Base-by-base conservation (phyloP, 331 rosid genomes). In the Arachis monticola region DNA sequence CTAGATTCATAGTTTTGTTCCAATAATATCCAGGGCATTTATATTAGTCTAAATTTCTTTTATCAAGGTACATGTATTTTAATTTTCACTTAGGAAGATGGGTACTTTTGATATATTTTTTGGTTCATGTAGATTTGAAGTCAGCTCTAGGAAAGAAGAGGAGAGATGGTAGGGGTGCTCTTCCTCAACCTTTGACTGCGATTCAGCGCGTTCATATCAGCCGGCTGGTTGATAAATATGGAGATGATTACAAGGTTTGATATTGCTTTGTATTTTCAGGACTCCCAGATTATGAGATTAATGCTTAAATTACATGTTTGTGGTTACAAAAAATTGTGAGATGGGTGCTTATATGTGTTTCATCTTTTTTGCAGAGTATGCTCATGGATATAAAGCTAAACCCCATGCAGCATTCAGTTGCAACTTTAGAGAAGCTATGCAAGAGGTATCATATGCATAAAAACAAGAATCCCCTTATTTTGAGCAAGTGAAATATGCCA, bases 321-420 rank as follows among this genome's bases (percentile, higher is more conserved):
- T 75, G 57, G 17, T 11, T 53, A 2, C 14, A 38, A 38, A 42
- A 38, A 30, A 17, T 41, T 59, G 51, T 61, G 47, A 69, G 46
- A 60, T 70, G 10, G 35, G 11, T 77, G 41, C 73, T 67, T 69
- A 14, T 48, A 52, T 32, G 48, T 66, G 64, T 31, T 61, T 73
- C 17, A 0, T 7, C 72, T 32, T 76, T 45, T 74, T 68, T 52
- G 82, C 90, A 91, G 98, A 74, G 92, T 45, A 91, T 90, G 98
- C 83, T 88, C 86, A 86, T 83, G 96, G 96, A 94, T 68, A 83
- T 78, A 70, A 94, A 91, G 86, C 87, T 91, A 76, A 91, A 94
- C 70, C 72, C 89, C 30, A 75, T 94, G 92, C 99, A 94, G 82
- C 97, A 92, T 81, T 91, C 99, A 8, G 73, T 85, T 63, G 95